These are phyloP conservation scores for Croton setiger DNA, from an alignment of 441 rosid genomes.

Conservation along the genomic window DNA sequence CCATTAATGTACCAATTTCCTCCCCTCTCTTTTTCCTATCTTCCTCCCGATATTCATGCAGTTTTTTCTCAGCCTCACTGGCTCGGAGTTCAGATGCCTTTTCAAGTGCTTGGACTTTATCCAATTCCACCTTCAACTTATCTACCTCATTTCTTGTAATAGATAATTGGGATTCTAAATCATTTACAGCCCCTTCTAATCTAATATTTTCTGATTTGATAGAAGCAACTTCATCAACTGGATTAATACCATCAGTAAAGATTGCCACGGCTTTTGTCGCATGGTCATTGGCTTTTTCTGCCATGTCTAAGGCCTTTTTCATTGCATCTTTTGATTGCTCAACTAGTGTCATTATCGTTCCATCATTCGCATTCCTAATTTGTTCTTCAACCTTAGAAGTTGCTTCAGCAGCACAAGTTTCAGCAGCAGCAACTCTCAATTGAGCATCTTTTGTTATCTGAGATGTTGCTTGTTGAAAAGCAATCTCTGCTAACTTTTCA, in stretches of 20 bases:
- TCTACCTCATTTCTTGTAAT: slow-evolving; percentile 32
- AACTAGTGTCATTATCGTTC: slow-evolving; percentile 35
- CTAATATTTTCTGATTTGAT: slow-evolving; percentile 34
- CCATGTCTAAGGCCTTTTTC: slow-evolving; percentile 37
- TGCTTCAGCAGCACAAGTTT: slow-evolving; percentile 42
- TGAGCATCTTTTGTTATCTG: slow-evolving; percentile 39
- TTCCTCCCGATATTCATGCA: slow-evolving; percentile 42
- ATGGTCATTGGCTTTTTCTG: slow-evolving; percentile 36
- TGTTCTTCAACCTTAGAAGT: slow-evolving; percentile 39
- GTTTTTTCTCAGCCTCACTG: slow-evolving; percentile 35
- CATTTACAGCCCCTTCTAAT: slow-evolving; percentile 29
- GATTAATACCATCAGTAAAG: slow-evolving; percentile 21
- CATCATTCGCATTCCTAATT: slow-evolving; percentile 40
- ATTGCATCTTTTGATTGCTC: slow-evolving; percentile 48
- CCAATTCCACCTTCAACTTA: slow-evolving; percentile 40
- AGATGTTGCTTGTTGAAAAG: slow-evolving; percentile 43
- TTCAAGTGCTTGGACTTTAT: slow-evolving; percentile 30
- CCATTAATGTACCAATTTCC: slow-evolving; percentile 31
- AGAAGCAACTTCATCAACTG: slow-evolving; percentile 36
- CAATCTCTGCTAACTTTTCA: slow-evolving; percentile 45
- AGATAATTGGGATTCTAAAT: slow-evolving; percentile 39
- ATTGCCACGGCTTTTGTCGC: slow-evolving; percentile 33
- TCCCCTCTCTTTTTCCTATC: slow-evolving; percentile 33
- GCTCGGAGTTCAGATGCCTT: slow-evolving; percentile 38
- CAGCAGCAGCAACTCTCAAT: slow-evolving; percentile 42